Evolutionary conservation across 1,284 basidiomycete species (phyloP).

Genomic region (Volvariella volvacea): DNA sequence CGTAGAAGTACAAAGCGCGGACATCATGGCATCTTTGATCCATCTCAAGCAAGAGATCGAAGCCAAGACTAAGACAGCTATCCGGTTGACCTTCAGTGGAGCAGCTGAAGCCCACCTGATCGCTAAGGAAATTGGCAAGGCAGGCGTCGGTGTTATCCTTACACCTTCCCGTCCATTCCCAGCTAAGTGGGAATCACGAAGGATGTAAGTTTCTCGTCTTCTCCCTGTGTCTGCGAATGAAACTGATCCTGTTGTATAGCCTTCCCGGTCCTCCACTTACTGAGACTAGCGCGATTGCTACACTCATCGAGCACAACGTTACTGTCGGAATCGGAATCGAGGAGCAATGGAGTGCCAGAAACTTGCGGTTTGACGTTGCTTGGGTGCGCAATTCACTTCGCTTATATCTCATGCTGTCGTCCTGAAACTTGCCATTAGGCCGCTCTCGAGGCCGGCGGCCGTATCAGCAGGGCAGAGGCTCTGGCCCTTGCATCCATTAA

Average conservation of each 20-base stretch:
- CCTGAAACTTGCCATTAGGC: slow-evolving; percentile 19
- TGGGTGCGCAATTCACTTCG: slow-evolving; percentile 43
- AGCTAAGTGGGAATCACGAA: slow-evolving; percentile 50
- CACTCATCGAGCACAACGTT: slow-evolving; percentile 55
- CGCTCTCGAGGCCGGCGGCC: slow-evolving; percentile 32
- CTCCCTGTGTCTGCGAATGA: not conserved
- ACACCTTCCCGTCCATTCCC: slow-evolving; percentile 57
- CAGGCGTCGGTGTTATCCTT: slow-evolving; percentile 64
- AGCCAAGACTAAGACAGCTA: slow-evolving; percentile 23
- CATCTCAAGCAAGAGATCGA: slow-evolving; percentile 61
- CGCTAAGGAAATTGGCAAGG: slow-evolving; percentile 59
- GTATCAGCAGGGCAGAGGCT: slow-evolving; percentile 44
- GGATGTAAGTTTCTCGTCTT: slow-evolving; percentile 37
- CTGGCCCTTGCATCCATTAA: slow-evolving; percentile 57
- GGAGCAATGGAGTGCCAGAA: slow-evolving; percentile 58
- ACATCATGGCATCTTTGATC: slow-evolving; percentile 68
- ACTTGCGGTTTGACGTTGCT: slow-evolving; percentile 62
- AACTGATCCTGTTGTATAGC: slow-evolving; percentile 21
- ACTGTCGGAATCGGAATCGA: slow-evolving; percentile 60
- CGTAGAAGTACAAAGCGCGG: slow-evolving; percentile 58
- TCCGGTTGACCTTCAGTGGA: slow-evolving; percentile 52
- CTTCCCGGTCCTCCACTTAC: slow-evolving; percentile 68
- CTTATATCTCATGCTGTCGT: not conserved
- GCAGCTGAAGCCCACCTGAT: slow-evolving; percentile 65
- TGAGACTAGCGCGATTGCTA: slow-evolving; percentile 44